A percentile compares a stretch with the other conserved stretches of the same genome.
These are phyloP conservation scores for Claviceps sp. DNA, from an alignment of 2,329 filamentous ascomycete genomes.

Conservation along the genomic window DNA sequence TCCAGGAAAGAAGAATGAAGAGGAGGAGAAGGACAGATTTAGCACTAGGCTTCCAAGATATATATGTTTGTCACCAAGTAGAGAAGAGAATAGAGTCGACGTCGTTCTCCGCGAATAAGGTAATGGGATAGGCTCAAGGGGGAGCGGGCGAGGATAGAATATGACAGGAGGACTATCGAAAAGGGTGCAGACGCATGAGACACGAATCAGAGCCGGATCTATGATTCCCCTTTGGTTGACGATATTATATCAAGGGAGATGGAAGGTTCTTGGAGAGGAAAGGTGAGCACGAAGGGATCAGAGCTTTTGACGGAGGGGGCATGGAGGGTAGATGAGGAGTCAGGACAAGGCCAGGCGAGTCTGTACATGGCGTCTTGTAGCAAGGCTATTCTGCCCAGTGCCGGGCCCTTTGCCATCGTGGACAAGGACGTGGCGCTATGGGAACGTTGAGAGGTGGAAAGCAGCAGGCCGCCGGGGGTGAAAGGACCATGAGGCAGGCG, in stretches of 20 bases:
- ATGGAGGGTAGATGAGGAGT: constrained; percentile 22
- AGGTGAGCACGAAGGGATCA: constrained; percentile 7
- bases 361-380: constrained; percentile 4
- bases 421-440: constrained; percentile 7
- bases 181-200: constrained; percentile 20
- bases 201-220: constrained; percentile 18
- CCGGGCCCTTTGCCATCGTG: constrained; percentile 7
- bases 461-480: constrained; percentile 11
- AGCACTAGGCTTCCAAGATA: background rate
- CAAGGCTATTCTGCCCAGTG: constrained; percentile 9
- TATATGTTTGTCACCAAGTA: background rate
- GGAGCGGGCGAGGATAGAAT: constrained; percentile 8
- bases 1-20: background rate
- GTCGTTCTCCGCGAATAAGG: constrained; percentile 6
- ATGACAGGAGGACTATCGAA: constrained; percentile 15
- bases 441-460: background rate
- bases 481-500: constrained; percentile 1
- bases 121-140: background rate
- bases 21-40: background rate
- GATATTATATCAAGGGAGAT: constrained; percentile 18
- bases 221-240: constrained; percentile 15
- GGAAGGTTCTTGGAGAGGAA: constrained; percentile 14
- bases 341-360: constrained; percentile 12
- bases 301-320: constrained; percentile 13
- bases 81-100: background rate